Evolutionary conservation across 2,329 filamentous ascomycete genomes (phyloP).

Genomic region (Sclerotinia trifoliorum): DNA sequence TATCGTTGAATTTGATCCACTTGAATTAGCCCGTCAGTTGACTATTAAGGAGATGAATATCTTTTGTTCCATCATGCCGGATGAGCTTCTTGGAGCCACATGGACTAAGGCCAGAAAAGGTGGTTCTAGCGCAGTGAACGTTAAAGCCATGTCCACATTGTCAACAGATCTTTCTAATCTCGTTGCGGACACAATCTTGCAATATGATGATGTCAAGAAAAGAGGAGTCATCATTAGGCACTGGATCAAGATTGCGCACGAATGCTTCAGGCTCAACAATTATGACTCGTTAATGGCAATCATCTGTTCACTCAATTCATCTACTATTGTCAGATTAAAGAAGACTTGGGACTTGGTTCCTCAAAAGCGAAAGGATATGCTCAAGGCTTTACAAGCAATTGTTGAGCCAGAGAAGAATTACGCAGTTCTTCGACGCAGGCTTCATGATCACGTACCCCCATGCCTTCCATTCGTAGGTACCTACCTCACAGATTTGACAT

Average conservation of each 20-base stretch:
- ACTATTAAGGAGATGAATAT: slow-evolving; percentile 89
- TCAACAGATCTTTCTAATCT: slow-evolving; percentile 91
- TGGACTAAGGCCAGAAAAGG: slow-evolving; percentile 78
- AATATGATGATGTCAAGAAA: slow-evolving; percentile 88
- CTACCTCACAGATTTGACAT: slow-evolving; percentile 93
- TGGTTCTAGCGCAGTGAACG: slow-evolving; percentile 77
- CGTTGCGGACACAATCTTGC: slow-evolving; percentile 88
- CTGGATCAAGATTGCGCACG: slow-evolving; percentile 92
- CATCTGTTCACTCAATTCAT: slow-evolving; percentile 89
- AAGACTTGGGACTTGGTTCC: slow-evolving; percentile 91
- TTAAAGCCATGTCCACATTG: slow-evolving; percentile 88
- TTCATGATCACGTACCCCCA: slow-evolving; percentile 83
- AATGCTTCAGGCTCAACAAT: slow-evolving; percentile 86
- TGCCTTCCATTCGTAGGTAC: slow-evolving; percentile 95
- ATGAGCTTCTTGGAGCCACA: slow-evolving; percentile 86
- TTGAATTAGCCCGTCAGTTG: slow-evolving; percentile 88
- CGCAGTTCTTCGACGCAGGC: slow-evolving; percentile 75
- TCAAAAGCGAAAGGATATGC: slow-evolving; percentile 73
- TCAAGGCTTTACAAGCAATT: slow-evolving; percentile 77
- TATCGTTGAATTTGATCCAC: slow-evolving; percentile 85
- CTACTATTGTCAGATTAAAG: slow-evolving; percentile 82
- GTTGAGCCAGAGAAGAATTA: slow-evolving; percentile 92
- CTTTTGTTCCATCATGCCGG: slow-evolving; percentile 87
- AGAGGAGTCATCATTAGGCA: slow-evolving; percentile 89
- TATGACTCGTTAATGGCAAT: slow-evolving; percentile 98